Percentiles rank a stretch among this genome's conserved stretches.
Conservation (phyloP, 495 filamentous ascomycete species). For the Penicillium psychrofluorescens region DNA sequence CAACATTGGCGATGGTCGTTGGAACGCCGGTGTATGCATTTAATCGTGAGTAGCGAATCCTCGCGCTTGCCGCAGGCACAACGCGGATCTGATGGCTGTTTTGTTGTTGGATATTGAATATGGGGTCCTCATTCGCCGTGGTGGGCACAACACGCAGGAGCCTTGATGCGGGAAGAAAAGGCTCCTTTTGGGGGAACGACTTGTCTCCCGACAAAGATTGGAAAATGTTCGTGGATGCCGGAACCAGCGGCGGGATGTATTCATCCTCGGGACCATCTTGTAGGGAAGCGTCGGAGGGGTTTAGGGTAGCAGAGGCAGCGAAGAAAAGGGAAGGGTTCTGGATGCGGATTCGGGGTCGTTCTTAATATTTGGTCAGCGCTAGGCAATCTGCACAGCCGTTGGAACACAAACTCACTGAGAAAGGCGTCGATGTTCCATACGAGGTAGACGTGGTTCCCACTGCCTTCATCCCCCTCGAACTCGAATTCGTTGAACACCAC, state of each 20-base stretch:
- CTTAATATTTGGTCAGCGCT: slow-evolving; percentile 19
- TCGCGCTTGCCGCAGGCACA: slow-evolving; percentile 74
- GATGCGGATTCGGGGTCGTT: slow-evolving; percentile 68
- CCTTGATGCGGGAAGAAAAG: slow-evolving; percentile 71
- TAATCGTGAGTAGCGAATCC: slow-evolving; percentile 71
- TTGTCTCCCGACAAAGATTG: slow-evolving; percentile 69
- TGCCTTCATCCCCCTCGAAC: slow-evolving; percentile 45
- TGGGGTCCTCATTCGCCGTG: slow-evolving; percentile 49
- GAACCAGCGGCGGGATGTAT: slow-evolving; percentile 68
- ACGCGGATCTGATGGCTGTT: slow-evolving; percentile 61
- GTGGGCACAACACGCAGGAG: slow-evolving; percentile 70
- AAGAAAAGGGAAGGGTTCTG: slow-evolving; percentile 75
- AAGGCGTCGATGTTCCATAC: slow-evolving; percentile 77
- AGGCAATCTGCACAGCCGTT: not conserved
- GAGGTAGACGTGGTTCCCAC: slow-evolving; percentile 55
- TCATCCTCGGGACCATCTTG: slow-evolving; percentile 50
- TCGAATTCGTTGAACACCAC: slow-evolving; percentile 49
- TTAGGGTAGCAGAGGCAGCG: slow-evolving; percentile 62
- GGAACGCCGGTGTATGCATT: slow-evolving; percentile 56
- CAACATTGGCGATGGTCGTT: slow-evolving; percentile 73
- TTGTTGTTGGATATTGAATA: slow-evolving; percentile 56
- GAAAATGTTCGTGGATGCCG: slow-evolving; percentile 73
- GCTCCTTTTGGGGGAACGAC: slow-evolving; percentile 54
- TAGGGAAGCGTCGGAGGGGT: slow-evolving; percentile 44
- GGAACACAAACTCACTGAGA: slow-evolving; percentile 43